Conservation (phyloP, 371 early-diverging fungal species). For the Mortierella sp. region DNA sequence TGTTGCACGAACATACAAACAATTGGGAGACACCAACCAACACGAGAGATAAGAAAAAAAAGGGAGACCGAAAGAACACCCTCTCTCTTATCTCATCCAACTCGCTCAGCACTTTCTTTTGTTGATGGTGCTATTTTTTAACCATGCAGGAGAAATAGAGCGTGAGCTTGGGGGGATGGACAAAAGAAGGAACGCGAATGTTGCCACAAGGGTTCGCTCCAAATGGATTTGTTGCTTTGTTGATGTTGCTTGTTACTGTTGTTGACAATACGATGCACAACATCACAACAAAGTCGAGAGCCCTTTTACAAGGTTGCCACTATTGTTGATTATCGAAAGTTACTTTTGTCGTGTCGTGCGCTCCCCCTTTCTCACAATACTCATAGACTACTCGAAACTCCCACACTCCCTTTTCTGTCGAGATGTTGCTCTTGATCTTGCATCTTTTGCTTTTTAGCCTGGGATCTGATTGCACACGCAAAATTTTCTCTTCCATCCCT, state of each 20-base stretch:
- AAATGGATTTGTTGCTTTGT: not conserved
- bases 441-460: no score
- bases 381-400: not conserved
- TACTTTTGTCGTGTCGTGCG: not conserved
- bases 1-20: not conserved
- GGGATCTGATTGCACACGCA: not conserved
- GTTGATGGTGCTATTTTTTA: not conserved
- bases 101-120: not conserved
- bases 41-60: not conserved
- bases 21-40: not conserved
- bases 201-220: not conserved
- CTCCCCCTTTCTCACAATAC: not conserved
- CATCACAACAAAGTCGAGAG: not conserved
- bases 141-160: not conserved
- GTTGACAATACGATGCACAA: not conserved
- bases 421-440: no score
- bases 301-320: not conserved
- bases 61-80: not conserved
- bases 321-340: not conserved
- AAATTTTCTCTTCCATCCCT: not conserved
- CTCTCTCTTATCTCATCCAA: not conserved
- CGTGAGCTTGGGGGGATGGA: not conserved
- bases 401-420: no score
- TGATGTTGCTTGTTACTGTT: not conserved
- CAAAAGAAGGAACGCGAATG: not conserved